Evolutionary conservation across 108 stramenopile genomes (phyloP), one percentile per base, ranked within the genome.

Genomic region (Mediolabrus comicus): DNA sequence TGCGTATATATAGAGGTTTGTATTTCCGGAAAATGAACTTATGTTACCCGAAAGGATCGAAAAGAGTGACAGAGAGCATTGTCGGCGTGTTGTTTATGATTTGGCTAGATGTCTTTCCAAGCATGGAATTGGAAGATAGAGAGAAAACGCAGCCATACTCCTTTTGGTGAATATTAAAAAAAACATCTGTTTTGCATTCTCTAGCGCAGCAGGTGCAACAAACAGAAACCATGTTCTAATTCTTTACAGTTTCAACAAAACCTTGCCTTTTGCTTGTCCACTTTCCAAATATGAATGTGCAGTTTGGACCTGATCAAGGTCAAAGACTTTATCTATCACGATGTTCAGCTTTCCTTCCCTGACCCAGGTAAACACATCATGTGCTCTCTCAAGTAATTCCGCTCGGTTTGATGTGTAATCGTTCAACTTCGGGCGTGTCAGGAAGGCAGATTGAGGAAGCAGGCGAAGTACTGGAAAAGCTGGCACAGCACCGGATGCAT

Each of bases 401-500:
- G 72, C 83, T 14, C 84, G 71, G 51, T 62, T 65, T 12, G 61
- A 54, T 11, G 72, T 74, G 77, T 84, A 88, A 33, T 83, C 87
- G 24, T 73, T 59, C 17, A 88, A 71, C 60, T 85, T 88, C 10
- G 87, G 87, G 4, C 87, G 72, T 13, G 84, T 86, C 11, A 85
- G 62, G 69, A 69, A 86, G 17, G 71, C 71, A 12, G 81, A 84
- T 53, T 84, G 79, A 14, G 52, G 67, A 33, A 77, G 82, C 66
- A 84, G 69, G 16, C 76, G 67, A 25, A 88, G 62, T 24, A 86
- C 81, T 9, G 82, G 79, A 46, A 86, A 82, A 17, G 84, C 79
- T 8, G 84, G 84, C 9, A 83, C 83, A 17, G 87, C 73, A 14
- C 87, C 87, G 33, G 71, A 74, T 10, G 87, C 84, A 53, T 88